Percentiles rank a stretch among this genome's conserved stretches.
phyloP scores from a whole-genome alignment of 2,329 filamentous ascomycete genomes.

The Penicillium aurantiogriseum region DNA sequence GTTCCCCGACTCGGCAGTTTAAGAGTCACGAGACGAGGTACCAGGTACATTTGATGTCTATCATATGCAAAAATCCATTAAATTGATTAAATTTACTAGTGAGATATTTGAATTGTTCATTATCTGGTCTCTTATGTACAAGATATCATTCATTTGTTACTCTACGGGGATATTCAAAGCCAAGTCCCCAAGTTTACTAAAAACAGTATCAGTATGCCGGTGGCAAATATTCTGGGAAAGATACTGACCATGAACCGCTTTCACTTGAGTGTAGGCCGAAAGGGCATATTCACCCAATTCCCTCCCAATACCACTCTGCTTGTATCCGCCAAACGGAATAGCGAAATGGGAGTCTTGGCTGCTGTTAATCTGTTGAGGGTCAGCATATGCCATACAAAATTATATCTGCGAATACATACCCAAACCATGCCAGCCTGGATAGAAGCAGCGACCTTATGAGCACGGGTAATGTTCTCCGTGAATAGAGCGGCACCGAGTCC shows the following conservation, averaged over 20 bases:
- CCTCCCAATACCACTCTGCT: conserved; percentile 54
- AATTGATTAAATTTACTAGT: background rate
- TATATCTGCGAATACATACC: conserved; percentile 32
- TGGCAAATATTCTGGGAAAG: background rate
- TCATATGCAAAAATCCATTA: no score
- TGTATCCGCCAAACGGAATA: conserved; percentile 44
- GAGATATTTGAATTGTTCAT: background rate
- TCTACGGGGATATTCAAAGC: background rate
- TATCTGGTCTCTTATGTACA: background rate
- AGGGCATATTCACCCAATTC: conserved; percentile 54
- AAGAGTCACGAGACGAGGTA: background rate
- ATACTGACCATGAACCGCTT: conserved; percentile 22
- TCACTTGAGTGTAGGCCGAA: conserved; percentile 43
- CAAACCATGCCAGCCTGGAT: conserved; percentile 41
- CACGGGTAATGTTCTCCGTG: conserved; percentile 34
- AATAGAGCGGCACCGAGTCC: conserved; percentile 38
- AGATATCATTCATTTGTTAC: background rate
- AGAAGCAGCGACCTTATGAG: conserved; percentile 32
- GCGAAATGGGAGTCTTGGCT: conserved; percentile 13
- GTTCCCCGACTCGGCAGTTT: conserved; percentile 16
- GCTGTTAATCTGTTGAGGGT: conserved; percentile 21
- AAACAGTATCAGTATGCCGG: background rate
- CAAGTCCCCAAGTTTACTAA: conserved; percentile 2
- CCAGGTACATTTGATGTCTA: background rate
- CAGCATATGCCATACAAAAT: background rate